Base-by-base conservation (phyloP, 2,329 filamentous ascomycete genomes). In the Aspergillus aculeatus region DNA sequence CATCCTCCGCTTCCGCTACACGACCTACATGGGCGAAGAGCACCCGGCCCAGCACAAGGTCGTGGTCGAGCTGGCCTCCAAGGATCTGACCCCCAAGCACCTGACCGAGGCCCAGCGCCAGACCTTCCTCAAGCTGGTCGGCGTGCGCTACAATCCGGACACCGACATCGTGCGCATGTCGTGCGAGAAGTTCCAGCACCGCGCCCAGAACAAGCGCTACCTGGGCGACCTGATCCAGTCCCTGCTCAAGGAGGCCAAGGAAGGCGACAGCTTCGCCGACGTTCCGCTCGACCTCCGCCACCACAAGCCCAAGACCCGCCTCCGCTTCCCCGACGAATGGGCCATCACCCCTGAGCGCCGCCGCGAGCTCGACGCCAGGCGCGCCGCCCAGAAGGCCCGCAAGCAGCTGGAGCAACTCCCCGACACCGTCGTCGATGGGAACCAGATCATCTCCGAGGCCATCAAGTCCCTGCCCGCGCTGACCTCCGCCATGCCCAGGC, bases 181-280 rank as follows among this genome's bases (percentile, higher is more conserved):
- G 73, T 91, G 90, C 79, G 95, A 98, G 77, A 87, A 88, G 73
- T 96, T 90, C 75, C 87, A 91, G 72, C 90, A 93, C 57, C 89
- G 92, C 72, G 91, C 93, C 19, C 93, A 98, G 80, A 99, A 99
- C 81, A 99, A 98, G 83, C 87, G 91, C n/a, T 95, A 95, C 74
- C 83, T 99, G 23, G 89, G 87, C 56, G 91, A 96, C 69, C 77
- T 92, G 52, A 85, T 98, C 53, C 82, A 89, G 64, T 85, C 82
- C 53, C 79, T 99, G 65, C 79, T 99, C 60, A 81, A 80, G 6
- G 87, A 91, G 72, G 92, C 93, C 60, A 90, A 87, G 80, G 89
- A 96, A 71, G 81, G 84, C 24, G 94, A 99, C 67, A 90, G 85
- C 11, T 97, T 98, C 70, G 88, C 88, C 65, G 95, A 99, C 73